Percentiles rank a stretch among this genome's conserved stretches.
Conservation (phyloP, 2,329 filamentous ascomycete species). For the Talaromyces sp. region DNA sequence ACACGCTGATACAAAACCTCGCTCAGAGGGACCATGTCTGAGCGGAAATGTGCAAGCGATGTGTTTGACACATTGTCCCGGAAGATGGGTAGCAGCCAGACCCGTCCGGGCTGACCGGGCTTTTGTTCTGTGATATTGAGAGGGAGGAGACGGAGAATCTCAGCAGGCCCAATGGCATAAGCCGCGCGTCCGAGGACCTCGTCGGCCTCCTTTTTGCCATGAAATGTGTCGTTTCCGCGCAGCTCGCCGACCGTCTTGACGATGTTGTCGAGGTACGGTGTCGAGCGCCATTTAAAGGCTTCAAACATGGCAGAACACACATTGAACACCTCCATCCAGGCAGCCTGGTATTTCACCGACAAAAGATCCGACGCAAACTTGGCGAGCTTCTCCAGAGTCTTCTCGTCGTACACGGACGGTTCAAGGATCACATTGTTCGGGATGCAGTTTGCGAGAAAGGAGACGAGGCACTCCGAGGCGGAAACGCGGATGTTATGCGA, state of each 20-base stretch:
- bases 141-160: slow-evolving; percentile 74
- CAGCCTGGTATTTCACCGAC: slow-evolving; percentile 84
- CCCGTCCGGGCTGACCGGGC: slow-evolving; percentile 73
- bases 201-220: slow-evolving; percentile 91
- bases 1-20: slow-evolving; percentile 85
- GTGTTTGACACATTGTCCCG: slow-evolving; percentile 89
- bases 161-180: slow-evolving; percentile 81
- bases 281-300: slow-evolving; percentile 74
- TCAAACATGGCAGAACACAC: slow-evolving; percentile 80
- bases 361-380: slow-evolving; percentile 68
- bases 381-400: slow-evolving; percentile 72
- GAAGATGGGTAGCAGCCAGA: slow-evolving; percentile 90
- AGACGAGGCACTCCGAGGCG: slow-evolving; percentile 89
- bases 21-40: slow-evolving; percentile 82
- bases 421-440: slow-evolving; percentile 77
- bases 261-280: slow-evolving; percentile 69
- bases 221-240: slow-evolving; percentile 79
- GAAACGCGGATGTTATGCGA: slow-evolving; percentile 93
- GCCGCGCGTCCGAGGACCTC: slow-evolving; percentile 83
- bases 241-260: slow-evolving; percentile 79
- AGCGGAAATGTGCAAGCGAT: slow-evolving; percentile 74
- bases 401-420: slow-evolving; percentile 88
- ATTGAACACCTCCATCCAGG: slow-evolving; percentile 91
- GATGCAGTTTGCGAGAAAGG: slow-evolving; percentile 85
- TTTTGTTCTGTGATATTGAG: slow-evolving; percentile 76